These are phyloP conservation scores for Zizania palustris DNA, from an alignment of 202 grass and related monocot genomes.

Conservation along the genomic window DNA sequence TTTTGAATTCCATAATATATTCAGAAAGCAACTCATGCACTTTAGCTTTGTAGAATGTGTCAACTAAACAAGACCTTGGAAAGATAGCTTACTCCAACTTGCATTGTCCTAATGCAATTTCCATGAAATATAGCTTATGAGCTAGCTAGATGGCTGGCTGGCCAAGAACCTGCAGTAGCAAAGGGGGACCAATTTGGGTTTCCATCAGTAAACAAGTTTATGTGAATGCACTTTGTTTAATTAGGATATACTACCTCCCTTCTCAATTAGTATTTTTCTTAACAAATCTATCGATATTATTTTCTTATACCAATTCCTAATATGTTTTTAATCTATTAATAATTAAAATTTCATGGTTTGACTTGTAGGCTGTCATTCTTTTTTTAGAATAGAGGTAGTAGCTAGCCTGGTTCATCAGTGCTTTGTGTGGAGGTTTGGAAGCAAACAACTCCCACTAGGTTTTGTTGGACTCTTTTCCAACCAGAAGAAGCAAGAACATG, in stretches of 20 bases:
- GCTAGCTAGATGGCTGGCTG: not conserved
- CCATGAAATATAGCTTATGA: constrained; percentile 36
- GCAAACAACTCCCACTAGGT: constrained; percentile 55
- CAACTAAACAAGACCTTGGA: constrained; percentile 18
- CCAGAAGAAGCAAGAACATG: constrained; percentile 43
- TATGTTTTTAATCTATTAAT: no score
- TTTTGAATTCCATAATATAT: not conserved
- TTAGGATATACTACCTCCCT: constrained; percentile 21
- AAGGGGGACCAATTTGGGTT: constrained; percentile 21
- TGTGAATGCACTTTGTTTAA: constrained; percentile 33
- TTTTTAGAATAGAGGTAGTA: no score
- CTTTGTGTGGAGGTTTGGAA: constrained; percentile 43
- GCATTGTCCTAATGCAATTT: not conserved
- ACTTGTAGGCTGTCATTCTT: no score
- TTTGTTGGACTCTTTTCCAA: constrained; percentile 55
- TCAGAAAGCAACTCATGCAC: constrained; percentile 10
- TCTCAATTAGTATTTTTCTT: no score
- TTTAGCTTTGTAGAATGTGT: constrained; percentile 39
- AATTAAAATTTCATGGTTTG: no score
- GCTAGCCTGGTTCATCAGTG: constrained; percentile 11
- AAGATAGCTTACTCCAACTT: constrained; percentile 38
- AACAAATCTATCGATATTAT: no score
- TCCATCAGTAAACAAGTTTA: constrained; percentile 13
- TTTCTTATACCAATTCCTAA: no score
- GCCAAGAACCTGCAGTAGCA: constrained; percentile 6